A percentile compares a stretch with the other conserved stretches of the same genome.
Conservation (phyloP, 768 basidiomycete genomes). For the Leccinum sublutescens region DNA sequence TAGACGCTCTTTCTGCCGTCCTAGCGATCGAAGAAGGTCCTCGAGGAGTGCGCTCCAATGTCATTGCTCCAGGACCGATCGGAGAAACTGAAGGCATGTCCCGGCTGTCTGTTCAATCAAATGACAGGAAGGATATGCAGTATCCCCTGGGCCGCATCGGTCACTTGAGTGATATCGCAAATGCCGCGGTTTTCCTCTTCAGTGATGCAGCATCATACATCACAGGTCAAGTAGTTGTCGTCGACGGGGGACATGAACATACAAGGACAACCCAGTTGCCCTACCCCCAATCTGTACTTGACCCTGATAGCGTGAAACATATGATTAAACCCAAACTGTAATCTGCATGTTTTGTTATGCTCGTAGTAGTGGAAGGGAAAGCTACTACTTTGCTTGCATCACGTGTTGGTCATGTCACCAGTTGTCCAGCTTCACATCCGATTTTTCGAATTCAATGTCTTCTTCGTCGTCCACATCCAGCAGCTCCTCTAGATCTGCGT, state of each 20-base stretch:
- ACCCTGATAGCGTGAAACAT: slow-evolving; percentile 50
- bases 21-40: slow-evolving; percentile 95
- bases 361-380: not conserved
- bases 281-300: slow-evolving; percentile 65
- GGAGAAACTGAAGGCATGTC: slow-evolving; percentile 71
- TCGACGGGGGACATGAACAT: slow-evolving; percentile 67
- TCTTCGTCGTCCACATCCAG: slow-evolving; percentile 27
- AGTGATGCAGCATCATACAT: slow-evolving; percentile 76
- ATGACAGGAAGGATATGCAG: not conserved
- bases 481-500: slow-evolving; percentile 24
- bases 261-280: slow-evolving; percentile 48
- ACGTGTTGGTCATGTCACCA: slow-evolving; percentile 4
- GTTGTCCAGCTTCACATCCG: not conserved
- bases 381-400: slow-evolving; percentile 1
- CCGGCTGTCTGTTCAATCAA: slow-evolving; percentile 42
- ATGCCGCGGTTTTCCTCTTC: slow-evolving; percentile 76
- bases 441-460: slow-evolving; percentile 9
- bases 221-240: slow-evolving; percentile 68
- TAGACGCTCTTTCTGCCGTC: slow-evolving; percentile 85
- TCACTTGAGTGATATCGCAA: slow-evolving; percentile 62
- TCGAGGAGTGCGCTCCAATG: slow-evolving; percentile 87
- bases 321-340: slow-evolving; percentile 50
- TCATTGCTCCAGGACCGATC: slow-evolving; percentile 84
- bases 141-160: slow-evolving; percentile 54
- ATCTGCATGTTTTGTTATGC: not conserved